Base-by-base conservation (phyloP, 345 rosid genomes). In the Psidium friedrichsthalianum region DNA sequence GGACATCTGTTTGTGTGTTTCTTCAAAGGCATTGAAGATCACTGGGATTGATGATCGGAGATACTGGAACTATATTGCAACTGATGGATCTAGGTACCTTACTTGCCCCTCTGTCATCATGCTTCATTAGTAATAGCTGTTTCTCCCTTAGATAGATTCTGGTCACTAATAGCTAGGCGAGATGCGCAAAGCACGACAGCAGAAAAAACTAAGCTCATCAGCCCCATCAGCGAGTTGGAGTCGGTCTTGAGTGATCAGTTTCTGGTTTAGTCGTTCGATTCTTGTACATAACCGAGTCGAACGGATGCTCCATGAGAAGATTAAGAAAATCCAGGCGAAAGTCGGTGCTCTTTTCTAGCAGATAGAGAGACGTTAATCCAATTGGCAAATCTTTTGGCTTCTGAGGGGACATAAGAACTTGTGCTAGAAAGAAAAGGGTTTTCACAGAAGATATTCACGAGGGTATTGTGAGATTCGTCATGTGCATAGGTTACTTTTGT, bases 11-110 rank as follows among this genome's bases (percentile, higher is more conserved):
- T 40, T 97, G 89, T 91, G 92, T 15, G 86, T 94, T 84, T 94
- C 99, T 36, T 91, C 95, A 5, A 94, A 92, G 92, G 97, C 94
- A 24, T 86, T 97, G 91, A 97, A 91, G 86, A 94, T 97, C 49
- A 94, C 98, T 0, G 98, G 98, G 36, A 92, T 97, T 20, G 98
- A 94, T 85, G 99, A 97, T 88, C 92, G 98, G 84, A 93, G 98
- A 90, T 95, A 97, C 85, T 97, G 99, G 99, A 92, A 90, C 88
- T 90, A 90, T 88, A 91, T 97, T 84, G 88, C 93, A 54, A 91
- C 95, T 24, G 93, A 91, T n/a, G 98, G 95, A 91, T 97, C 98
- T 82, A 94, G 99, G 99, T 96, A 22, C 54, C 55, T 44, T 83
- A 13, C 55, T n/a, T 18, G n/a, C 25, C 25, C 56, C 27, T 5